Percentiles rank a stretch among this genome's conserved stretches.
phyloP scores from a whole-genome alignment of 805 yeast genomes.

The Groenewaldozyma salmanticensis region DNA sequence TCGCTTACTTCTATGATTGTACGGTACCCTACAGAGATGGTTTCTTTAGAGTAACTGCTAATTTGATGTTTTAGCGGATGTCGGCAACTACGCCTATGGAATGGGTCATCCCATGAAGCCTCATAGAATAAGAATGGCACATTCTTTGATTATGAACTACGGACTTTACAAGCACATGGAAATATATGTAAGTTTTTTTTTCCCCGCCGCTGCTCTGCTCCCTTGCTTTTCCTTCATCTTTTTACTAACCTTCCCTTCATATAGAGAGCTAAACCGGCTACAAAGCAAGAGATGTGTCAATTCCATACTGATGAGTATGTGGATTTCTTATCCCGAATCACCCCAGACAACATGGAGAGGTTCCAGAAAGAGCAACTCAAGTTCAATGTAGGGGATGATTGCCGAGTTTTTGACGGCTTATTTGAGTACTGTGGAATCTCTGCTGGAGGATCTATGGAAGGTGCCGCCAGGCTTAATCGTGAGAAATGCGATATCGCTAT shows the following conservation, averaged over 20 bases:
- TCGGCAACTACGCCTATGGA: slow-evolving; percentile 96
- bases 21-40: slow-evolving; percentile 8
- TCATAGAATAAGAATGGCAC: slow-evolving; percentile 97
- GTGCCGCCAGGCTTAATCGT: slow-evolving; percentile 73
- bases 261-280: slow-evolving; percentile 87
- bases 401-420: slow-evolving; percentile 92
- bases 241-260: slow-evolving; percentile 1
- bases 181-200: slow-evolving; percentile 42
- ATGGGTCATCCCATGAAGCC: slow-evolving; percentile 99
- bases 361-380: slow-evolving; percentile 81
- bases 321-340: slow-evolving; percentile 80
- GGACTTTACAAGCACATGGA: slow-evolving; percentile 96
- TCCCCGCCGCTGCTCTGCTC: no score
- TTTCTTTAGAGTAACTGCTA: neutral
- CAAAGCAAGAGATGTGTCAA: slow-evolving; percentile 96
- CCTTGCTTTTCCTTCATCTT: neutral
- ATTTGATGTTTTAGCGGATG: slow-evolving; percentile 50
- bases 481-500: slow-evolving; percentile 91
- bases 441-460: slow-evolving; percentile 85
- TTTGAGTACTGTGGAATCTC: slow-evolving; percentile 82
- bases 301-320: slow-evolving; percentile 97
- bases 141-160: slow-evolving; percentile 91
- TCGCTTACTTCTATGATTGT: slow-evolving; percentile 70
- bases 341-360: slow-evolving; percentile 84
- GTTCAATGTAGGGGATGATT: slow-evolving; percentile 95